These are phyloP conservation scores for Chytriomyces sp. DNA, from an alignment of 192 early-diverging fungal species.

Conservation along the genomic window DNA sequence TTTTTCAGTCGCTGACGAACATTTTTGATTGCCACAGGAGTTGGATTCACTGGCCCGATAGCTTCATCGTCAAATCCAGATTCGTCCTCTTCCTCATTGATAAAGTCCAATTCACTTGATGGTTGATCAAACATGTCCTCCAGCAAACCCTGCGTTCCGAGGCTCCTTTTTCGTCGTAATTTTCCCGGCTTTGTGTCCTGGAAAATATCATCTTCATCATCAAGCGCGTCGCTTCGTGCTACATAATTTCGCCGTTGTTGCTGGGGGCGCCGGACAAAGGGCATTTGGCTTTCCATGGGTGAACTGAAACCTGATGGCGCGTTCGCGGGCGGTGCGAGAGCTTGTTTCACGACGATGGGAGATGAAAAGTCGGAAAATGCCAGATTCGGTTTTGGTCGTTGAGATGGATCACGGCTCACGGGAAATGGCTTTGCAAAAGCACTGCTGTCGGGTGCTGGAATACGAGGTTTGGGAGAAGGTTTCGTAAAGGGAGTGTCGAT, in stretches of 20 bases:
- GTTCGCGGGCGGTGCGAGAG: background rate
- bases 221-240: constrained; percentile 2
- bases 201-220: constrained; percentile 22
- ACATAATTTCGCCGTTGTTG: background rate
- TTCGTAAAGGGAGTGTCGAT: too few species aligned
- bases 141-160: background rate
- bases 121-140: constrained; percentile 20
- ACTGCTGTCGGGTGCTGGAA: background rate
- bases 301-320: background rate
- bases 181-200: background rate
- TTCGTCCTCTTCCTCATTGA: constrained; percentile 21
- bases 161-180: background rate
- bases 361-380: constrained; percentile 7
- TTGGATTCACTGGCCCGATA: constrained; percentile 14
- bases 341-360: background rate
- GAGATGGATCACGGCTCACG: background rate
- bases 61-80: constrained; percentile 11
- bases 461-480: background rate
- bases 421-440: background rate
- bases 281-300: constrained; percentile 26
- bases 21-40: constrained; percentile 25
- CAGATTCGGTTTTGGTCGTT: background rate
- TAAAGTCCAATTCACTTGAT: background rate
- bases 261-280: constrained; percentile 24
- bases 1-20: constrained; percentile 30